phyloP scores from a whole-genome alignment of 2,329 filamentous ascomycete genomes.

The Colletotrichum godetiae region DNA sequence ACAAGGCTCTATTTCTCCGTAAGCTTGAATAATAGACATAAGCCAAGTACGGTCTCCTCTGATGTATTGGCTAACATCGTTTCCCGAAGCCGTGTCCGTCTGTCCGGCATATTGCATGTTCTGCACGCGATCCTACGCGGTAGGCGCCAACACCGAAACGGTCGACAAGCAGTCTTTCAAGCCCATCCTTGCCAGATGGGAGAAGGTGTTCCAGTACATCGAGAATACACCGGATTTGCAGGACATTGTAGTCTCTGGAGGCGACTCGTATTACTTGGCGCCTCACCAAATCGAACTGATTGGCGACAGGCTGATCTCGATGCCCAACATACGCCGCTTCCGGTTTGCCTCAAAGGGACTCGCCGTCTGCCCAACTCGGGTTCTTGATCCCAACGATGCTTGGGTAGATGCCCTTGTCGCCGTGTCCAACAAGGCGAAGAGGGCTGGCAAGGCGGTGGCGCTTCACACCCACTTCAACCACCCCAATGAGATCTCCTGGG shows the following conservation, averaged over 20 bases:
- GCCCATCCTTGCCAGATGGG: slow-evolving; percentile 58
- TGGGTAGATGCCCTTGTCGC: slow-evolving; percentile 66
- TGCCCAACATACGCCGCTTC: slow-evolving; percentile 69
- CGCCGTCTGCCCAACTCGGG: slow-evolving; percentile 66
- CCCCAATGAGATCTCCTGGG: slow-evolving; percentile 70
- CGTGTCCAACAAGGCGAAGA: slow-evolving; percentile 61
- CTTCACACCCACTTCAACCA: slow-evolving; percentile 76
- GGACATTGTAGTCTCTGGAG: slow-evolving; percentile 73
- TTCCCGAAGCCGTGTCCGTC: slow-evolving; percentile 61
- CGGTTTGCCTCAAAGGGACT: slow-evolving; percentile 73
- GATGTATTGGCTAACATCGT: background rate
- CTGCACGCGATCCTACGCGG: slow-evolving; percentile 70
- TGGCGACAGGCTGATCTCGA: slow-evolving; percentile 64
- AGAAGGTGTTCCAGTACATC: slow-evolving; percentile 68
- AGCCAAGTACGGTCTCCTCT: background rate
- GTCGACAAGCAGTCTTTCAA: slow-evolving; percentile 58
- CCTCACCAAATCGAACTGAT: slow-evolving; percentile 64
- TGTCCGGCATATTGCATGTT: slow-evolving; percentile 73
- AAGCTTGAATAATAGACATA: slow-evolving; percentile 39
- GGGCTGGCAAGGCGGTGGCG: slow-evolving; percentile 68
- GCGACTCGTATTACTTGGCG: slow-evolving; percentile 69
- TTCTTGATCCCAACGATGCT: slow-evolving; percentile 61
- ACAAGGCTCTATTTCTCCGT: slow-evolving; percentile 72
- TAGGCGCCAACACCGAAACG: slow-evolving; percentile 65
- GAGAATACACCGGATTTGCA: slow-evolving; percentile 58